These are phyloP conservation scores for Boletus huronensis DNA, from an alignment of 768 basidiomycete genomes.

Conservation along the genomic window DNA sequence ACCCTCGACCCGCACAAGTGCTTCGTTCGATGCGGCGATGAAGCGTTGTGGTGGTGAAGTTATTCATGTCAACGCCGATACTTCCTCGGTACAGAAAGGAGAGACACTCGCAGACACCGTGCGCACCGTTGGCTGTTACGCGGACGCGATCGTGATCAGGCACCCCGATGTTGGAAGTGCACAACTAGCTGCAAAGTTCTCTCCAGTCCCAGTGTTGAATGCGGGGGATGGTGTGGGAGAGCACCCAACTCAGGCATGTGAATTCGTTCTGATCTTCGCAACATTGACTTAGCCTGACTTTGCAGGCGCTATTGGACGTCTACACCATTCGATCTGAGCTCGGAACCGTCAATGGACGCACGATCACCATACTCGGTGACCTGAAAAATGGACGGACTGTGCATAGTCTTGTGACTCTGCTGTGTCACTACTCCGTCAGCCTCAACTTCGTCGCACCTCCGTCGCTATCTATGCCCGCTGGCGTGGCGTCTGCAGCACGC, in stretches of 20 bases:
- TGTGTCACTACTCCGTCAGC: conserved; percentile 88
- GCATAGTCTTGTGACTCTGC: conserved; percentile 88
- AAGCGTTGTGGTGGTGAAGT: conserved; percentile 96
- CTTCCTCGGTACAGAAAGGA: conserved; percentile 89
- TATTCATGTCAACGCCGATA: conserved; percentile 75
- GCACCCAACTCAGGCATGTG: conserved; percentile 88
- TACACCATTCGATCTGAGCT: conserved; percentile 98
- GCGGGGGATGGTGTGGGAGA: conserved; percentile 97
- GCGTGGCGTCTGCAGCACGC: conserved; percentile 76
- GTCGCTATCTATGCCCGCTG: conserved; percentile 84
- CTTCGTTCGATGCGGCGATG: conserved; percentile 98
- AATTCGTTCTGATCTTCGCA: neutral
- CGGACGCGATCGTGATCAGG: conserved; percentile 90
- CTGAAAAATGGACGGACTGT: conserved; percentile 98
- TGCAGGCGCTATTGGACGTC: conserved; percentile 75
- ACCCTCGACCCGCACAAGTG: conserved; percentile 91
- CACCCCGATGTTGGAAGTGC: conserved; percentile 93
- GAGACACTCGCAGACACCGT: conserved; percentile 92
- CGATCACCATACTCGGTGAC: conserved; percentile 90
- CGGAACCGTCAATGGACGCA: conserved; percentile 95
- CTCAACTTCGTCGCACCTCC: conserved; percentile 94
- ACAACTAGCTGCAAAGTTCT: conserved; percentile 95
- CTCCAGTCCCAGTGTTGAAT: conserved; percentile 93
- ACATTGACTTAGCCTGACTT: conserved; percentile 4
- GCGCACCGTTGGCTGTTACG: conserved; percentile 91